A percentile compares a stretch with the other conserved stretches of the same genome.
These are phyloP conservation scores for Lachancea kluyveri DNA, from an alignment of 805 yeast genomes.

Conservation along the genomic window DNA sequence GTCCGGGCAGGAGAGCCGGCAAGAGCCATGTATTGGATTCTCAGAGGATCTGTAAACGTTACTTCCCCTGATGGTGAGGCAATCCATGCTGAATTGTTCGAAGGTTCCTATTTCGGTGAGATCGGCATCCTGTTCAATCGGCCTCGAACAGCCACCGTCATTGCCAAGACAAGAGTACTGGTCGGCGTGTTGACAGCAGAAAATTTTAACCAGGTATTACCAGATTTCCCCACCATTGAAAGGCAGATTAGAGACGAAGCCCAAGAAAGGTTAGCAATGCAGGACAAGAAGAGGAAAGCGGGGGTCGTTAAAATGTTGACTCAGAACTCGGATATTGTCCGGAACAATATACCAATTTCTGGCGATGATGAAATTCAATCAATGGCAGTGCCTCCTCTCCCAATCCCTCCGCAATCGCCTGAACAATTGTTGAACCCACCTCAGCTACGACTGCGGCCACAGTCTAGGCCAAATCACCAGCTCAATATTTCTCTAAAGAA, in stretches of 20 bases:
- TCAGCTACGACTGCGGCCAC: constrained; percentile 1
- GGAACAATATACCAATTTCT: neutral
- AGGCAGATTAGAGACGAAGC: constrained; percentile 71
- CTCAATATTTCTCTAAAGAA: constrained; percentile 19
- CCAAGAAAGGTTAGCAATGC: constrained; percentile 68
- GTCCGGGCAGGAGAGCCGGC: constrained; percentile 69
- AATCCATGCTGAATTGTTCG: constrained; percentile 58
- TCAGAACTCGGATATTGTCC: constrained; percentile 2
- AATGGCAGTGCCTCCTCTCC: neutral
- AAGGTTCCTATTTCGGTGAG: constrained; percentile 74
- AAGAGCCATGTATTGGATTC: constrained; percentile 72
- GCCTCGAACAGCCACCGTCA: constrained; percentile 75
- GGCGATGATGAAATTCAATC: neutral
- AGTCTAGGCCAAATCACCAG: neutral
- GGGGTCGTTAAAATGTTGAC: constrained; percentile 30
- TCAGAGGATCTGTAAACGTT: constrained; percentile 71
- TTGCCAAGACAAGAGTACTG: constrained; percentile 60
- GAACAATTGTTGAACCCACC: constrained; percentile 3
- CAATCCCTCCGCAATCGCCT: neutral
- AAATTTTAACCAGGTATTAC: constrained; percentile 50
- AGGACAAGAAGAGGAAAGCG: constrained; percentile 50
- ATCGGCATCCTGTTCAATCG: constrained; percentile 70
- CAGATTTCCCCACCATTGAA: constrained; percentile 59
- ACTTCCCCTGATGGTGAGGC: constrained; percentile 75
- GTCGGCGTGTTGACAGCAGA: constrained; percentile 65